These are phyloP conservation scores for Capsicum baccatum DNA, from an alignment of 257 asterid species.

Conservation along the genomic window DNA sequence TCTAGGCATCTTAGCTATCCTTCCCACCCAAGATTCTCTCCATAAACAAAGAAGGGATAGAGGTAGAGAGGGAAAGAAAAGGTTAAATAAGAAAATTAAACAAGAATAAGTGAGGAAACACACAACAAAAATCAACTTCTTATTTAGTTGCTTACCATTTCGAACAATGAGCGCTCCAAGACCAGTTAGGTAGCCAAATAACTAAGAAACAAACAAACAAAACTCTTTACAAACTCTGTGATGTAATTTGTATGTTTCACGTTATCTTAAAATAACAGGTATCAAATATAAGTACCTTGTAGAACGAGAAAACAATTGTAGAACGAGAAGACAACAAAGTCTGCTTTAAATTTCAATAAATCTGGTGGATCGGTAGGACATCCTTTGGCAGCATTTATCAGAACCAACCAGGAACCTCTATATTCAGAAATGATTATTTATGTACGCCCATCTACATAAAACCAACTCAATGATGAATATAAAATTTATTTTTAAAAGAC, in stretches of 20 bases:
- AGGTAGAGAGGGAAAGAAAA: not conserved
- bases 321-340: slow-evolving; percentile 87
- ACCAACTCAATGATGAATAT: slow-evolving; percentile 24
- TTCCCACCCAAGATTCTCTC: slow-evolving; percentile 19
- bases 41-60: not conserved
- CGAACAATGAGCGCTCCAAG: slow-evolving; percentile 92
- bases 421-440: slow-evolving; percentile 22
- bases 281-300: slow-evolving; percentile 49
- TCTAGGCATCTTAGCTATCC: not conserved
- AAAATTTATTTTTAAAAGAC: not conserved
- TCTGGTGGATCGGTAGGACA: slow-evolving; percentile 81
- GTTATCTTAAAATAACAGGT: not conserved
- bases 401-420: slow-evolving; percentile 85
- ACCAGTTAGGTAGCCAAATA: slow-evolving; percentile 97
- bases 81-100: not conserved
- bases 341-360: slow-evolving; percentile 80
- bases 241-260: not conserved
- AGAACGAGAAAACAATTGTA: slow-evolving; percentile 45
- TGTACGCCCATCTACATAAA: not conserved
- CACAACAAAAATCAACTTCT: not conserved
- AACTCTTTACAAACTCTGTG: slow-evolving; percentile 3
- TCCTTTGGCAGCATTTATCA: slow-evolving; percentile 98
- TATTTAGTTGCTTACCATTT: slow-evolving; percentile 60
- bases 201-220: slow-evolving; percentile 47
- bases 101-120: slow-evolving; percentile 24